phyloP scores from a whole-genome alignment of 805 yeast genomes.

The Zygotorulaspora sp. region DNA sequence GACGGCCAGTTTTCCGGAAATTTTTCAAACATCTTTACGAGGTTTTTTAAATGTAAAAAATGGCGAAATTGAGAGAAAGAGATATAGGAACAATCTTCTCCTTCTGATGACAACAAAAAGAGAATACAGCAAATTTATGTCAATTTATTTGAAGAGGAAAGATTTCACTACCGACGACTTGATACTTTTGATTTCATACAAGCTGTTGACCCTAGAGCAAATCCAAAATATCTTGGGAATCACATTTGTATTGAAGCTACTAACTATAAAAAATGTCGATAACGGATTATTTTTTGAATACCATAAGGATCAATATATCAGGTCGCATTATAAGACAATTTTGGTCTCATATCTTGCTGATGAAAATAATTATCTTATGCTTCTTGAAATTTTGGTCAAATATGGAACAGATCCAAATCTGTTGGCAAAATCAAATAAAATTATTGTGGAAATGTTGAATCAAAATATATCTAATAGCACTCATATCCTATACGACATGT shows the following conservation, averaged over 20 bases:
- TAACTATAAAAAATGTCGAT: conserved; percentile 8
- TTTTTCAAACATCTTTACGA: conserved; percentile 31
- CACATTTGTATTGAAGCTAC: conserved; percentile 15
- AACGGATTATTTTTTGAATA: conserved; percentile 20
- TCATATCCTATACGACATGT: conserved; percentile 18
- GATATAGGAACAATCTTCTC: conserved; percentile 20
- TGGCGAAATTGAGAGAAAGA: conserved; percentile 8
- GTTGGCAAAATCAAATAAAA: conserved; percentile 10
- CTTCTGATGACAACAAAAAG: conserved; percentile 23
- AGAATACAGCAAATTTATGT: conserved; percentile 33
- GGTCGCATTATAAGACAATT: conserved; percentile 19
- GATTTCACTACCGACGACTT: conserved; percentile 23
- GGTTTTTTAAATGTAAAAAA: conserved; percentile 12
- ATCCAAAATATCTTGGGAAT: conserved; percentile 25
- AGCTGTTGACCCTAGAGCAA: conserved; percentile 29
- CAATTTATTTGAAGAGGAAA: conserved; percentile 32
- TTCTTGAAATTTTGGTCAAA: conserved; percentile 19
- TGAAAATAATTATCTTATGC: conserved; percentile 13
- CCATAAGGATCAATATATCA: conserved; percentile 24
- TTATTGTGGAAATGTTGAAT: conserved; percentile 15
- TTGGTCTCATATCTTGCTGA: conserved; percentile 15
- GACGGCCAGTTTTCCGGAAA: conserved; percentile 25
- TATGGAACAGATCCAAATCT: conserved; percentile 22
- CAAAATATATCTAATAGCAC: conserved; percentile 6
- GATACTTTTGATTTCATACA: conserved; percentile 23